Base-by-base conservation (phyloP, 2,329 filamentous ascomycete genomes). In the Diaporthe longicolla region DNA sequence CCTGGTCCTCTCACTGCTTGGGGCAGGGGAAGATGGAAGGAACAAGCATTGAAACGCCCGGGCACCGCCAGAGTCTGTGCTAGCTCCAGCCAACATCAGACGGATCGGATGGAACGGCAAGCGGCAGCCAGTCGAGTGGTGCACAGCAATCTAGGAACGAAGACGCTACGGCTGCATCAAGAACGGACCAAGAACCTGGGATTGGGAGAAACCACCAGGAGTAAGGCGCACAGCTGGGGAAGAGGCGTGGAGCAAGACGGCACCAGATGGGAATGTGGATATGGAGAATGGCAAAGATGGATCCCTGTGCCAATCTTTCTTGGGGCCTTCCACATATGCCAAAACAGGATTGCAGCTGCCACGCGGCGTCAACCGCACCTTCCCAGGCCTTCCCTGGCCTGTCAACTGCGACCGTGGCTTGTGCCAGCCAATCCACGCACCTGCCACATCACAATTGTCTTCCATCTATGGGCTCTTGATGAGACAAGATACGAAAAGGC, bases 31-130 rank as follows among this genome's bases (percentile, higher is more conserved):
- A 17, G 4, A 3, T 48, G 10, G 19, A 48, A 52, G 43, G 61
- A 32, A 37, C 3, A n/a, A 37, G 29, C 63, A 52, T 52, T 66
- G 63, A 52, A 66, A 66, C 63, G 43, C 45, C 63, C 45, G 45
- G 1, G 45, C 63, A 7, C 4, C 29, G 29, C 35, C 45, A n/a
- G 29, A 37, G 63, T 37, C 63, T 52, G 63, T 52, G 45, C 29
- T 66, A 4, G 29, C 1, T 17, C 37, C 37, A 45, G 21, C 48
- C 63, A 40, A n/a, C 29, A 52, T 54, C 32, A 40, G 48, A 68
- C 32, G 48, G 45, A 40, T 52, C 63, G 63, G 48, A 68, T 24
- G 61, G 59, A 54, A 54, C 63, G 32, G 48, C 24, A 29, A 32
- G n/a, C 29, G 43, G 11, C 61, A 35, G 19, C 61, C 61, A 65